Base-by-base conservation (phyloP, 2,329 filamentous ascomycete species). In the Diaporthe sp. region DNA sequence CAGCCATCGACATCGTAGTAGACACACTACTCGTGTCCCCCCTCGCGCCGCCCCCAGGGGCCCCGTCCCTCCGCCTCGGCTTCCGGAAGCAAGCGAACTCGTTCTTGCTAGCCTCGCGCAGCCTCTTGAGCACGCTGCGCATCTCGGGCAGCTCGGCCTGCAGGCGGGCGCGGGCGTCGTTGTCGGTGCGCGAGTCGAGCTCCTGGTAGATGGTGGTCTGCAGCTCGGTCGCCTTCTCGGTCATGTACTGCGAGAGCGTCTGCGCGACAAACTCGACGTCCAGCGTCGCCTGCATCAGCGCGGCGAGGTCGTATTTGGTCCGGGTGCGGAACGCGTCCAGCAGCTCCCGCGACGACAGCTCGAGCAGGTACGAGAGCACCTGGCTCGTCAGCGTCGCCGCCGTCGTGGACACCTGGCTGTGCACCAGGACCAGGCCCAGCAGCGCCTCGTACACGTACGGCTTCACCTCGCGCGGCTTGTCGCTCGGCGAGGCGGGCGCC, bases 231-330 rank as follows among this genome's bases (percentile, higher is more conserved):
- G 95, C 94, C 68, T 91, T 89, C 73, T 97, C 94, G 0, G 94
- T 97, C 0, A 94, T 97, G 83, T 97, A 99, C 78, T 96, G 93
- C 75, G 91, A 94, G 44, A 99, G 89, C 7, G 96, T 98, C 85
- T 99, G 97, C 0, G 96, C 94, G 73, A 98, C 92, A 81, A 99
- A 98, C 83, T 99, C 97, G 1, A 98, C 96, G 80, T 99, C 97
- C 1, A 99, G 90, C 0, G 97, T 99, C 1, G 97, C 97, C 84
- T 99, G 97, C 92, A 98, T 97, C 68, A 99, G 90, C 9, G 94
- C 93, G 7, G 93, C 88, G 0, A 99, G 91, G 1, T 92, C 89
- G 84, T 97, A 98, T 27, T 87, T 87, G 6, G 87, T 83, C 9
- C 93, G 91, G 47, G 82, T 89, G 87, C 85, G 86, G 87, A 98